Conservation (phyloP, 2,329 filamentous ascomycete genomes). For the Hypoxylon sp. region DNA sequence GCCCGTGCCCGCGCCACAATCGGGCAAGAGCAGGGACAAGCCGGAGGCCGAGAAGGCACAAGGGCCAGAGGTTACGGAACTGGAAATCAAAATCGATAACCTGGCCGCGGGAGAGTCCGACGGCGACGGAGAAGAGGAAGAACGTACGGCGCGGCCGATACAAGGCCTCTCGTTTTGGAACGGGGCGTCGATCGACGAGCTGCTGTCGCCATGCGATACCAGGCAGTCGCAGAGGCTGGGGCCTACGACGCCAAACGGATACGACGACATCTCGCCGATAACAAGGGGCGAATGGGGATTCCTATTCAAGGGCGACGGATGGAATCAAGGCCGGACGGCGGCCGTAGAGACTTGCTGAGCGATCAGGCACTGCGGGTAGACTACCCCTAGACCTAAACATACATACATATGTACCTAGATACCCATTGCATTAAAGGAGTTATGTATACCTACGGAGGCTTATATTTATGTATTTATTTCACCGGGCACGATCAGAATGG, state of each 20-base stretch:
- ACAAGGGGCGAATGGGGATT: constrained; percentile 75
- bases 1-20: not conserved
- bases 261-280: constrained; percentile 74
- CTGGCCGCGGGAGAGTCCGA: constrained; percentile 46
- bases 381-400: not conserved
- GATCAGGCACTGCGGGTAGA: not conserved
- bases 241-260: constrained; percentile 70
- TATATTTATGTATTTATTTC: constrained; percentile 10
- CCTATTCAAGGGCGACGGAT: constrained; percentile 66
- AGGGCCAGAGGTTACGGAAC: not conserved
- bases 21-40: not conserved
- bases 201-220: constrained; percentile 51
- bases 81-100: constrained; percentile 32
- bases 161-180: constrained; percentile 43
- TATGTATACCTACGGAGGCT: constrained; percentile 1
- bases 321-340: constrained; percentile 62
- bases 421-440: constrained; percentile 8
- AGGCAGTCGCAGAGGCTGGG: constrained; percentile 56
- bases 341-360: constrained; percentile 67
- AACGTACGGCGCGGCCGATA: constrained; percentile 52
- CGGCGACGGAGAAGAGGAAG: constrained; percentile 53
- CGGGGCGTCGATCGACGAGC: constrained; percentile 61
- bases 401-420: not conserved
- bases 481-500: not conserved
- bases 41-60: not conserved